Conservation (phyloP, 129 eudicot genomes). For the Gnaphalium uliginosum region DNA sequence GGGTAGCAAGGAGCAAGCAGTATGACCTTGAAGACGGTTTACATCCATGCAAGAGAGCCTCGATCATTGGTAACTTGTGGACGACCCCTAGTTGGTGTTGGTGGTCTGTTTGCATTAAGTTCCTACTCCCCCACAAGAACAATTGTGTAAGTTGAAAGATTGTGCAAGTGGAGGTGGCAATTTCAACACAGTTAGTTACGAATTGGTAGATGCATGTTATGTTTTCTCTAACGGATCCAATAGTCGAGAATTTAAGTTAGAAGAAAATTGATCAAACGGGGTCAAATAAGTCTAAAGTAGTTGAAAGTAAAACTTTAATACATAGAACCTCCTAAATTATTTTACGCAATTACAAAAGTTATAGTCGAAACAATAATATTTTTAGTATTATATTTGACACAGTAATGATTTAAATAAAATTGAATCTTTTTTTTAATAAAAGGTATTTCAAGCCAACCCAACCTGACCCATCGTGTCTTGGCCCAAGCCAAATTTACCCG, state of each 20-base stretch:
- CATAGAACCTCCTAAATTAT: background rate
- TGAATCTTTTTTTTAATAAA: no score
- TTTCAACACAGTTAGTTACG: background rate
- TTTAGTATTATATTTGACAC: background rate
- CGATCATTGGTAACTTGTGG: constrained; percentile 91
- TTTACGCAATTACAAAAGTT: background rate
- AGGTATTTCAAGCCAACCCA: background rate
- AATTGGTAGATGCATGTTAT: background rate
- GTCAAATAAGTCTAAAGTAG: no score
- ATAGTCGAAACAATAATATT: background rate
- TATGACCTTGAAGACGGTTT: background rate
- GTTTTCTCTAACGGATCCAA: background rate
- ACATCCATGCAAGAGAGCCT: constrained; percentile 91
- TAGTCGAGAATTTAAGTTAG: background rate
- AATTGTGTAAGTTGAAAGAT: constrained; percentile 10
- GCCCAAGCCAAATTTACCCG: background rate
- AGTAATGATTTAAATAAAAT: background rate
- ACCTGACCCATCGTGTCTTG: background rate
- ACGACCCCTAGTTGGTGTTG: constrained; percentile 93
- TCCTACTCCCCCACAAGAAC: constrained; percentile 46
- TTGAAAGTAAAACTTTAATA: no score
- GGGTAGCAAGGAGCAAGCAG: background rate
- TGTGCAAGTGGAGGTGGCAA: background rate
- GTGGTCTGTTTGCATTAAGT: constrained; percentile 93
- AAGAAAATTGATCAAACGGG: background rate